Evolutionary conservation across 2,329 filamentous ascomycete genomes (phyloP).

Genomic region (Aureobasidium pullulans): DNA sequence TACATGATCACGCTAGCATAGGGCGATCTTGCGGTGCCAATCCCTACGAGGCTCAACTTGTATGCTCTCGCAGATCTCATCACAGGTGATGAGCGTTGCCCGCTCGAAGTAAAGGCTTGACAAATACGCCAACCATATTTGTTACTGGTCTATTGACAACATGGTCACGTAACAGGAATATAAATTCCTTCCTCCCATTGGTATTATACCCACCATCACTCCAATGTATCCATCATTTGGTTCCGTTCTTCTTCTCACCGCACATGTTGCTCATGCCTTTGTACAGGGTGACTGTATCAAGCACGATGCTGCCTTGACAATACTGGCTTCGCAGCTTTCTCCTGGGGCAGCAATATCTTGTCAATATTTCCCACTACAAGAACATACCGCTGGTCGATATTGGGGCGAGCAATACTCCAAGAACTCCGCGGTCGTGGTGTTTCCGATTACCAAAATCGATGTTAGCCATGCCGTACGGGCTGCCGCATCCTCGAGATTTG

Average conservation of each 20-base stretch:
- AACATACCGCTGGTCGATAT: constrained; percentile 11
- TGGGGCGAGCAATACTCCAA: constrained; percentile 15
- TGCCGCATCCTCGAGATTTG: constrained; percentile 5
- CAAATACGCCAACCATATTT: not conserved
- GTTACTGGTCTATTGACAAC: not conserved
- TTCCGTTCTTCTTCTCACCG: not conserved
- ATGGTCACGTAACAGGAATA: not conserved
- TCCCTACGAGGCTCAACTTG: not conserved
- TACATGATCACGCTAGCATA: not conserved
- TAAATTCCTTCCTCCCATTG: not conserved
- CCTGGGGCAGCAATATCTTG: constrained; percentile 13
- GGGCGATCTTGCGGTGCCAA: not conserved
- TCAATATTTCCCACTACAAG: constrained; percentile 12
- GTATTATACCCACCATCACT: not conserved
- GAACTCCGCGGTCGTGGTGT: constrained; percentile 14
- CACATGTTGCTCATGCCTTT: not conserved
- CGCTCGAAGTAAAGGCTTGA: too few relatives aligned
- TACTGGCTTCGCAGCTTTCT: constrained; percentile 9
- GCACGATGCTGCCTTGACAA: constrained; percentile 8
- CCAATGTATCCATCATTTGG: not conserved
- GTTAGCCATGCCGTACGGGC: constrained; percentile 13
- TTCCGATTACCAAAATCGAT: constrained; percentile 14
- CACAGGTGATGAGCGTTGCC: not conserved
- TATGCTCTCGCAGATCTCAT: not conserved
- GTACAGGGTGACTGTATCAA: constrained; percentile 14